Conservation (phyloP, 225 moss, liverwort and hornwort species). For the Physcomitrellopsis africana region DNA sequence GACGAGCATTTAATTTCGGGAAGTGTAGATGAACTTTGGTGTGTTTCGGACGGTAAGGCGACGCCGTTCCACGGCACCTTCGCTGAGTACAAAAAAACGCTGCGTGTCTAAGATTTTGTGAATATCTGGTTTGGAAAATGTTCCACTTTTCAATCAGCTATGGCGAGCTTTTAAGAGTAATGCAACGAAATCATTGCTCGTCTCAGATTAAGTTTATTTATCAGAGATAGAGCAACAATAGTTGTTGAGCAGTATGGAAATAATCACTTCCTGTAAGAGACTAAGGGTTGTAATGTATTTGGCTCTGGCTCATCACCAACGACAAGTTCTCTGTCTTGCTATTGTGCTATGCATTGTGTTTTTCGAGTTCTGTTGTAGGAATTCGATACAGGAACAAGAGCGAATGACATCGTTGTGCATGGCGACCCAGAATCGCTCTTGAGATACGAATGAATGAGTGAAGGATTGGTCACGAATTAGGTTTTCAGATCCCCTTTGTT, state of each 20-base stretch:
- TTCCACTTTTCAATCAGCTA: slow-evolving; percentile 6
- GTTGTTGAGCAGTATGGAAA: slow-evolving; percentile 16
- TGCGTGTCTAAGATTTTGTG: slow-evolving; percentile 43
- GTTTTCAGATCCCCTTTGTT: no score
- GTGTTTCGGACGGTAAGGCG: slow-evolving; percentile 84
- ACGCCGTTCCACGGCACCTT: slow-evolving; percentile 95
- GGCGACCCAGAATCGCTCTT: no score
- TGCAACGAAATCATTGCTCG: slow-evolving; percentile 11
- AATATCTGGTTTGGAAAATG: slow-evolving; percentile 2
- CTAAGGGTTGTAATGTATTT: slow-evolving; percentile 2
- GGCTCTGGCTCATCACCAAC: neutral
- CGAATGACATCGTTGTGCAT: no score
- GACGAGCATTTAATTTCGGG: slow-evolving; percentile 99
- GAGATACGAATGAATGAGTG: no score
- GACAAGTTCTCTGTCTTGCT: neutral
- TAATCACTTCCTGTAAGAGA: slow-evolving; percentile 8
- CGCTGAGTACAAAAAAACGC: slow-evolving; percentile 88
- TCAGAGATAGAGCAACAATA: slow-evolving; percentile 1
- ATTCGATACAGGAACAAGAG: no score
- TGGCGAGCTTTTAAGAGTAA: slow-evolving; percentile 14
- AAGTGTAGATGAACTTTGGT: slow-evolving; percentile 99
- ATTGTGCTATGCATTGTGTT: no score
- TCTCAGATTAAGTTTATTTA: slow-evolving; percentile 17
- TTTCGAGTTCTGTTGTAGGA: no score
- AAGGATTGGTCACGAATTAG: no score